These are phyloP conservation scores for Lignosus rhinocerotis DNA, from an alignment of 1,284 basidiomycete genomes.

Conservation along the genomic window DNA sequence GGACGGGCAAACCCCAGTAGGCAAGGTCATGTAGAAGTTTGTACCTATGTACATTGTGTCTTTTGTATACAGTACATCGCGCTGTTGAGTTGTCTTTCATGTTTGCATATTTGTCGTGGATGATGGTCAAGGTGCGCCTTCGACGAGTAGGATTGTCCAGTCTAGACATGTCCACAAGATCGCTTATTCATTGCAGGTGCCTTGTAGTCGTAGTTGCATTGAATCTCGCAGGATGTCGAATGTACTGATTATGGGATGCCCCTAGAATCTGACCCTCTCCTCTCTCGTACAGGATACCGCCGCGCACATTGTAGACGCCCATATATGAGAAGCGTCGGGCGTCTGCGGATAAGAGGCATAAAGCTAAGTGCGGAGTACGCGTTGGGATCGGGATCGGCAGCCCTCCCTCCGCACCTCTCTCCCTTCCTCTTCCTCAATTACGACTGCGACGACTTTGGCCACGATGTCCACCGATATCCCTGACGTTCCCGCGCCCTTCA, in stretches of 20 bases:
- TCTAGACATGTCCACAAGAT: too few relatives aligned
- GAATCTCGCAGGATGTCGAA: too few relatives aligned
- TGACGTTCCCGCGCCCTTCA: slow-evolving; percentile 31
- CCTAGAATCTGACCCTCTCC: too few relatives aligned
- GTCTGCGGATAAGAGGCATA: not conserved
- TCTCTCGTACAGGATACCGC: too few relatives aligned
- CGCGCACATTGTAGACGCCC: too few relatives aligned
- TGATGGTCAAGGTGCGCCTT: too few relatives aligned
- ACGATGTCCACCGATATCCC: slow-evolving; percentile 27
- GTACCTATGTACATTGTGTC: not conserved
- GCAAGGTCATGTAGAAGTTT: not conserved
- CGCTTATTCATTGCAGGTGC: too few relatives aligned
- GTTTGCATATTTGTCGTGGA: too few relatives aligned
- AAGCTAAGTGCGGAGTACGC: slow-evolving; percentile 10
- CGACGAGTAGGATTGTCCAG: too few relatives aligned
- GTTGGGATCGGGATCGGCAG: slow-evolving; percentile 4
- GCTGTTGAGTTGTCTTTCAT: not conserved
- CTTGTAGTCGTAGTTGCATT: too few relatives aligned
- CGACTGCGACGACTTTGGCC: slow-evolving; percentile 17
- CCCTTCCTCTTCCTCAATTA: not conserved
- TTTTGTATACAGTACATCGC: not conserved
- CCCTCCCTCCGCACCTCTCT: slow-evolving; percentile 8
- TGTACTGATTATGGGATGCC: too few relatives aligned
- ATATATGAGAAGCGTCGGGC: too few relatives aligned
- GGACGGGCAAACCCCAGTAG: slow-evolving; percentile 26